phyloP scores from a whole-genome alignment of 495 filamentous ascomycete genomes.

The Polyplosphaeria fusca region DNA sequence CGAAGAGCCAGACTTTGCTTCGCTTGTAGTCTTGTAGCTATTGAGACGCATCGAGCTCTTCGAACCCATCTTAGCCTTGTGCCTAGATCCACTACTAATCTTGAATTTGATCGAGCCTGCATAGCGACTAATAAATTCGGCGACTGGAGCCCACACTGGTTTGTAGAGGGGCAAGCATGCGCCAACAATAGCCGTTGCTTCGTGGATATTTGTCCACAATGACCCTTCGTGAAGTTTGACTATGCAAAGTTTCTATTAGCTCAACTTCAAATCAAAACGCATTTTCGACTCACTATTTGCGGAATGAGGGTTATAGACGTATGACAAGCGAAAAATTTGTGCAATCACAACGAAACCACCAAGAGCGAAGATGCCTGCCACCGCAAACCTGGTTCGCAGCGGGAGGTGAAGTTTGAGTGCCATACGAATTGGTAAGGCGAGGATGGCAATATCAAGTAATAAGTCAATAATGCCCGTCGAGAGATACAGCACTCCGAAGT shows the following conservation, averaged over 20 bases:
- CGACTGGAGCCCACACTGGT: conserved; percentile 6
- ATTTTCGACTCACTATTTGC: background rate
- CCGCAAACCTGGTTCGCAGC: conserved; percentile 3
- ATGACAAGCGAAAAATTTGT: conserved; percentile 2
- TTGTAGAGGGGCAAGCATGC: conserved; percentile 17
- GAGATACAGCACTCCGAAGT: conserved; percentile 1
- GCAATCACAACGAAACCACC: conserved; percentile 14
- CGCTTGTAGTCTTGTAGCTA: background rate
- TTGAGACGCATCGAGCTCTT: background rate
- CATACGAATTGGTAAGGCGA: conserved; percentile 7
- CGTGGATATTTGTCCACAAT: conserved; percentile 18
- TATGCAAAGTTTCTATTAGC: no score
- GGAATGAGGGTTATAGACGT: conserved; percentile 3
- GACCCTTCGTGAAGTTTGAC: no score
- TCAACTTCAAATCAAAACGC: no score
- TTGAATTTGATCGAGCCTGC: background rate
- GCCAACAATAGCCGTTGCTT: conserved; percentile 3
- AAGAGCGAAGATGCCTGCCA: conserved; percentile 16
- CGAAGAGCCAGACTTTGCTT: background rate
- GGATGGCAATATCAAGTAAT: conserved; percentile 8
- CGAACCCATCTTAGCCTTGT: background rate
- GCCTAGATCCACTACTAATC: background rate
- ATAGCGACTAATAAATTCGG: background rate
- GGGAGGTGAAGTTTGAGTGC: conserved; percentile 8
- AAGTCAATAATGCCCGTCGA: conserved; percentile 1